Conservation (phyloP, 805 yeast genomes). For the Lachancea sp. region DNA sequence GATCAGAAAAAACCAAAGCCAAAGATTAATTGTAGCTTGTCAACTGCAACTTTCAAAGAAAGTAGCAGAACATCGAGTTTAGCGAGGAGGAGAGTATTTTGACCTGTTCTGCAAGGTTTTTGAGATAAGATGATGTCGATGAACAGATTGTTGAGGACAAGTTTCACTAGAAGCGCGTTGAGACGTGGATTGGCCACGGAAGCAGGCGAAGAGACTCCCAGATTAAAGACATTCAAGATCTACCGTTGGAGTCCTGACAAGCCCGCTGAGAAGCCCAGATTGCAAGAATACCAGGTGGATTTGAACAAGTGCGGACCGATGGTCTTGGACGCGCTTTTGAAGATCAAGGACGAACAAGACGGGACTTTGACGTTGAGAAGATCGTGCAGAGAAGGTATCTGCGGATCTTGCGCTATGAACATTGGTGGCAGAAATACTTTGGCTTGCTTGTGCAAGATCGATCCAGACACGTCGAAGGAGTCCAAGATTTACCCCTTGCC, state of each 20-base stretch:
- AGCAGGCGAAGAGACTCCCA: conserved; percentile 50
- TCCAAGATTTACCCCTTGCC: conserved; percentile 93
- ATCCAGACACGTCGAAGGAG: conserved; percentile 65
- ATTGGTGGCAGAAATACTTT: conserved; percentile 95
- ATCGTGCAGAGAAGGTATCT: conserved; percentile 98
- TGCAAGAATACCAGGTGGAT: conserved; percentile 79
- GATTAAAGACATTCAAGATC: conserved; percentile 78
- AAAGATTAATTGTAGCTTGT: background rate
- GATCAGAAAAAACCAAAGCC: background rate
- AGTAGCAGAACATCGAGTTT: background rate
- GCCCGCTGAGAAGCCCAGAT: conserved; percentile 83
- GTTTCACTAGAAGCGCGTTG: conserved; percentile 3
- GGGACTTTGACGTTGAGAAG: conserved; percentile 93
- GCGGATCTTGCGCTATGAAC: conserved; percentile 99
- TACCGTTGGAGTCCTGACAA: conserved; percentile 98
- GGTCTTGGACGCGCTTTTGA: conserved; percentile 90
- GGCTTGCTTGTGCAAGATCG: conserved; percentile 94
- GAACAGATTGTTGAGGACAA: conserved; percentile 7
- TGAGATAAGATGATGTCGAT: background rate
- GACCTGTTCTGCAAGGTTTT: background rate
- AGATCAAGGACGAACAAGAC: conserved; percentile 95
- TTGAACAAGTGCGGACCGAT: conserved; percentile 93
- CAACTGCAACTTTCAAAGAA: background rate
- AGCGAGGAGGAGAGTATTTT: background rate
- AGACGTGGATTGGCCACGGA: conserved; percentile 29